A percentile compares a stretch with the other conserved stretches of the same genome.
Conservation (phyloP, 176 grass and related monocot species). For the Carex cristatella region DNA sequence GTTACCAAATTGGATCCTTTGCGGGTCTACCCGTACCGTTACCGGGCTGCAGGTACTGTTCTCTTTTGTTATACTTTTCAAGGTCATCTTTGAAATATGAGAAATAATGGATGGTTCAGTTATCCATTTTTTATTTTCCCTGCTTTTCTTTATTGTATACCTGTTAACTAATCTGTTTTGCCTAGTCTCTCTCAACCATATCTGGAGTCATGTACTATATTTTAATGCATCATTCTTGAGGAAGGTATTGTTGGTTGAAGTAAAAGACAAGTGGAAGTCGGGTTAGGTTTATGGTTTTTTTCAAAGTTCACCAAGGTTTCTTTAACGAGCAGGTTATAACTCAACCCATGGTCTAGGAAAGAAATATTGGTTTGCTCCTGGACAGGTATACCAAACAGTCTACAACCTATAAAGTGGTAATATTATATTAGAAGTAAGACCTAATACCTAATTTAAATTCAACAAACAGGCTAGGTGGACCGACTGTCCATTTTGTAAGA, state of each 20-base stretch:
- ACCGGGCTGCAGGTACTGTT: slow-evolving; percentile 82
- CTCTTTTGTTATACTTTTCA: neutral
- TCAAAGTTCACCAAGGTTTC: neutral
- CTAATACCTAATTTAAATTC: slow-evolving; percentile 22
- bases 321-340: slow-evolving; percentile 1
- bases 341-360: neutral
- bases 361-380: neutral
- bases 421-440: slow-evolving; percentile 9
- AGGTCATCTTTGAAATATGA: neutral
- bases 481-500: neutral
- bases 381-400: slow-evolving; percentile 19
- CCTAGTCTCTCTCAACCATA: neutral
- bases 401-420: slow-evolving; percentile 14
- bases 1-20: slow-evolving; percentile 92
- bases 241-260: neutral
- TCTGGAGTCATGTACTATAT: neutral
- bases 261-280: neutral
- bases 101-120: neutral
- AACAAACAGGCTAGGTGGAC: slow-evolving; percentile 12
- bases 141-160: neutral
- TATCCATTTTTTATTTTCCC: neutral
- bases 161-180: neutral
- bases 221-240: neutral
- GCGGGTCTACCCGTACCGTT: slow-evolving; percentile 94
- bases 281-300: slow-evolving; percentile 20